Evolutionary conservation across 768 basidiomycete species (phyloP).

Genomic region (Podaxis sp.): DNA sequence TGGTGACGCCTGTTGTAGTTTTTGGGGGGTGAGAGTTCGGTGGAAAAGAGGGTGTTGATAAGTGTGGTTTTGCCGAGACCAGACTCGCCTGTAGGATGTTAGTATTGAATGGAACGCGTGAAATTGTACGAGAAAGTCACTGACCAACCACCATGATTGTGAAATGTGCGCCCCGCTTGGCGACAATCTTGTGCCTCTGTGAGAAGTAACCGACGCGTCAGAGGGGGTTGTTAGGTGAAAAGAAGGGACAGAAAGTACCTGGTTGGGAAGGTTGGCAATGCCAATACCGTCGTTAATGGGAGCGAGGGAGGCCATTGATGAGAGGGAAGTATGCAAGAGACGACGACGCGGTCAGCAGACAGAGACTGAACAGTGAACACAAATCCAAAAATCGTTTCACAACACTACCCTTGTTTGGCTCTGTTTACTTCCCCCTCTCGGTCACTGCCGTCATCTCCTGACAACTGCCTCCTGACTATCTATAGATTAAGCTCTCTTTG

Average conservation of each 20-base stretch:
- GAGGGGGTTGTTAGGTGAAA: background rate
- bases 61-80: constrained; percentile 96
- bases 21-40: constrained; percentile 89
- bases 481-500: no score
- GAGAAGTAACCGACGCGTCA: constrained; percentile 29
- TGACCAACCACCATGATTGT: constrained; percentile 99
- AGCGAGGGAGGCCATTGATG: constrained; percentile 45
- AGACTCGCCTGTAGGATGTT: constrained; percentile 71
- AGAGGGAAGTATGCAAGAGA: constrained; percentile 16
- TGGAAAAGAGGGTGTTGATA: constrained; percentile 99
- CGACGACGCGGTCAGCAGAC: constrained; percentile 25
- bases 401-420: constrained; percentile 27
- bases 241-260: constrained; percentile 50
- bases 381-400: constrained; percentile 38
- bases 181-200: constrained; percentile 98
- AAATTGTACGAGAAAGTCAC: constrained; percentile 23
- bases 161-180: constrained; percentile 95
- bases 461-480: background rate
- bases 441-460: constrained; percentile 4
- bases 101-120: background rate
- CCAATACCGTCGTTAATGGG: constrained; percentile 78
- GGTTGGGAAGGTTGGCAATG: constrained; percentile 97
- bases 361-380: constrained; percentile 14
- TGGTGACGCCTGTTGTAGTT: constrained; percentile 87
- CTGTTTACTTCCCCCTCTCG: constrained; percentile 18